Evolutionary conservation across 2,329 filamentous ascomycete species (phyloP).

Genomic region (Acarospora socialis): DNA sequence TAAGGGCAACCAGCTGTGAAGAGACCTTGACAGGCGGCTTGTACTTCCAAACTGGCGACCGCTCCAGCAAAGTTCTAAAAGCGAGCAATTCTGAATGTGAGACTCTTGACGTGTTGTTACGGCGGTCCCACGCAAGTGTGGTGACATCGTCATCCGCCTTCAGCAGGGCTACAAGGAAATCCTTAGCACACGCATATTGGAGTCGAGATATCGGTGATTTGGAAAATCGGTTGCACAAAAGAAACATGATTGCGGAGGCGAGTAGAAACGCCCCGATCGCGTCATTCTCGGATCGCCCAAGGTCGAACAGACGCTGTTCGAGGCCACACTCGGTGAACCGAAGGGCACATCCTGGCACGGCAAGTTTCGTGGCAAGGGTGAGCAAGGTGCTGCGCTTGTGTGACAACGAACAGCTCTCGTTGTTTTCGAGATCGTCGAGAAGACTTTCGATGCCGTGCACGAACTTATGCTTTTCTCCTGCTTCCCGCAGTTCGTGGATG

Average conservation of each 20-base stretch:
- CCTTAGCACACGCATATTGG: too few species aligned
- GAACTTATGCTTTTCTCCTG: conserved; percentile 43
- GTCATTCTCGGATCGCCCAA: conserved; percentile 5
- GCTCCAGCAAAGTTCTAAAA: conserved; percentile 39
- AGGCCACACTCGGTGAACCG: conserved; percentile 14
- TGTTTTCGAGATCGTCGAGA: conserved; percentile 44
- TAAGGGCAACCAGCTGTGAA: conserved; percentile 49
- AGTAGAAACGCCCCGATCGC: conserved; percentile 48
- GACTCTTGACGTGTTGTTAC: conserved; percentile 54
- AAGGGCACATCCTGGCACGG: conserved; percentile 10
- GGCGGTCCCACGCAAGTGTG: conserved; percentile 48
- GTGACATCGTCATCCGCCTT: conserved; percentile 40
- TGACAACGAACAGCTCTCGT: background rate
- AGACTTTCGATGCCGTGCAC: conserved; percentile 40
- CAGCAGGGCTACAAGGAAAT: conserved; percentile 44
- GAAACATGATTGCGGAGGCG: conserved; percentile 46
- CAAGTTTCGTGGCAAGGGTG: conserved; percentile 8
- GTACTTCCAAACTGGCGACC: conserved; percentile 47
- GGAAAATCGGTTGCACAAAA: too few species aligned
- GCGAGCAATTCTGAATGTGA: conserved; percentile 42
- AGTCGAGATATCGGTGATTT: too few species aligned
- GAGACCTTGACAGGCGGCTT: conserved; percentile 38
- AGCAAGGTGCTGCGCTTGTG: conserved; percentile 5
- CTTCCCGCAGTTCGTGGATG: conserved; percentile 47
- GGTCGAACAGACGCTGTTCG: conserved; percentile 11